These are phyloP conservation scores for Trypanosoma cruzi DNA, from an alignment of 208 protist species.

Conservation along the genomic window DNA sequence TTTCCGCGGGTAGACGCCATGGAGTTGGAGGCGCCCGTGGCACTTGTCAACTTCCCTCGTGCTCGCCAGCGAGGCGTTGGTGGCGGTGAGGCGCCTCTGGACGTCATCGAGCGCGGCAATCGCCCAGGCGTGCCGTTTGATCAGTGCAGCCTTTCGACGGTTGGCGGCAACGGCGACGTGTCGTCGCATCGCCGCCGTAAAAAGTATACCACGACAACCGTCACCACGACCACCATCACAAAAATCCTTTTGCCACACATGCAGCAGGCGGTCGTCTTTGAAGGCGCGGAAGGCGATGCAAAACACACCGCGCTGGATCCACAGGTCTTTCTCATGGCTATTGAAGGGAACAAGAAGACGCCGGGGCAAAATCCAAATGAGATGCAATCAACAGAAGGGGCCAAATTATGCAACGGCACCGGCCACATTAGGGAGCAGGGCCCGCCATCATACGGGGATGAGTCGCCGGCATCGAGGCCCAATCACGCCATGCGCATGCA, in stretches of 20 bases:
- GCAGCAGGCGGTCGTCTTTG: slow-evolving; percentile 38
- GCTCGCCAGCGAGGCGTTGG: not conserved
- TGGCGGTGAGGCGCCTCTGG: slow-evolving; percentile 28
- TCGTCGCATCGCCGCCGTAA: slow-evolving; percentile 50
- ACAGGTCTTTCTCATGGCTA: slow-evolving; percentile 4
- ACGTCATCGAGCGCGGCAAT: slow-evolving; percentile 42
- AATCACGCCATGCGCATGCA: not conserved
- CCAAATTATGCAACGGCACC: too few relatives aligned
- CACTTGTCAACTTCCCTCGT: slow-evolving; percentile 8
- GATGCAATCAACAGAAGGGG: not conserved
- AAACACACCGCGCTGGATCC: slow-evolving; percentile 12
- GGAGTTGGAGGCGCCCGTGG: slow-evolving; percentile 3
- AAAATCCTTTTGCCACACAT: slow-evolving; percentile 60
- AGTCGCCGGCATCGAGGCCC: not conserved
- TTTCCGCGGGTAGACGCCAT: slow-evolving; percentile 15
- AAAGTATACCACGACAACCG: slow-evolving; percentile 72
- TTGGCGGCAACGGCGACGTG: slow-evolving; percentile 4
- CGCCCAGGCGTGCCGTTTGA: slow-evolving; percentile 36
- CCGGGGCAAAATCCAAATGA: not conserved
- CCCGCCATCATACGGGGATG: too few relatives aligned
- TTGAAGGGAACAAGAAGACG: not conserved
- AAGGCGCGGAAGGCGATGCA: slow-evolving; percentile 12
- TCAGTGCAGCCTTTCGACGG: slow-evolving; percentile 19
- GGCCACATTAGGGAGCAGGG: too few relatives aligned
- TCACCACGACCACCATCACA: slow-evolving; percentile 73